A percentile compares a stretch with the other conserved stretches of the same genome.
Conservation (phyloP, 306 rosid species). For the Cicer pinnatifidum region DNA sequence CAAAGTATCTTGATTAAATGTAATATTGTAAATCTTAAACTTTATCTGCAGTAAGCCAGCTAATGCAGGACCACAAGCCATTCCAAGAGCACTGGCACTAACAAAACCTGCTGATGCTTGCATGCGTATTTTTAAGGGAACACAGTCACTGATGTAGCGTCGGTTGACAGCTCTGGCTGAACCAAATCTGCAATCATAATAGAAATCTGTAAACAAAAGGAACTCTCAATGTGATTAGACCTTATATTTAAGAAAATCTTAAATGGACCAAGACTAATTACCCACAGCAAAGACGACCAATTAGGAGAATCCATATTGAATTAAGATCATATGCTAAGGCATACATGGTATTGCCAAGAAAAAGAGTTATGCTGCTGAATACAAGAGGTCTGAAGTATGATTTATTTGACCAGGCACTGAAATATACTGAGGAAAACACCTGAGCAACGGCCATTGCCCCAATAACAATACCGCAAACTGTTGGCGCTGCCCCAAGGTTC, state of each 20-base stretch:
- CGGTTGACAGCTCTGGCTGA: slow-evolving; percentile 99
- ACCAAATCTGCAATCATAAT: slow-evolving; percentile 71
- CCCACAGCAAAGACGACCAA: slow-evolving; percentile 98
- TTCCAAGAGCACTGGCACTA: slow-evolving; percentile 99
- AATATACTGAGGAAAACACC: slow-evolving; percentile 92
- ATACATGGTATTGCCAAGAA: slow-evolving; percentile 74
- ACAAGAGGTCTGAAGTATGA: slow-evolving; percentile 95
- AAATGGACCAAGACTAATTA: slow-evolving; percentile 46
- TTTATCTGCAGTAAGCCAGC: slow-evolving; percentile 88
- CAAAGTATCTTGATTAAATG: slow-evolving; percentile 82
- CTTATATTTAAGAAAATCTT: too few relatives aligned
- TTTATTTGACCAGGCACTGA: slow-evolving; percentile 98
- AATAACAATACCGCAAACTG: slow-evolving; percentile 94
- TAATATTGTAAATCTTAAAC: slow-evolving; percentile 77
- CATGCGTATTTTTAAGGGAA: slow-evolving; percentile 84
- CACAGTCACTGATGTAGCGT: slow-evolving; percentile 96
- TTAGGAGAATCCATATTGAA: slow-evolving; percentile 87
- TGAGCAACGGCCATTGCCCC: slow-evolving; percentile 99
- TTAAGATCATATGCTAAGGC: slow-evolving; percentile 85
- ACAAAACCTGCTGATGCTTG: slow-evolving; percentile 99
- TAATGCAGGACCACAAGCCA: slow-evolving; percentile 99
- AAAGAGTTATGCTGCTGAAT: slow-evolving; percentile 87
- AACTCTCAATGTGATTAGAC: slow-evolving; percentile 1
- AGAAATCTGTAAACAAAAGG: slow-evolving; percentile 33
- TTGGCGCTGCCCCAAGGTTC: slow-evolving; percentile 97